Evolutionary conservation across 2,329 filamentous ascomycete genomes (phyloP).

Genomic region (Hortaea sp.): DNA sequence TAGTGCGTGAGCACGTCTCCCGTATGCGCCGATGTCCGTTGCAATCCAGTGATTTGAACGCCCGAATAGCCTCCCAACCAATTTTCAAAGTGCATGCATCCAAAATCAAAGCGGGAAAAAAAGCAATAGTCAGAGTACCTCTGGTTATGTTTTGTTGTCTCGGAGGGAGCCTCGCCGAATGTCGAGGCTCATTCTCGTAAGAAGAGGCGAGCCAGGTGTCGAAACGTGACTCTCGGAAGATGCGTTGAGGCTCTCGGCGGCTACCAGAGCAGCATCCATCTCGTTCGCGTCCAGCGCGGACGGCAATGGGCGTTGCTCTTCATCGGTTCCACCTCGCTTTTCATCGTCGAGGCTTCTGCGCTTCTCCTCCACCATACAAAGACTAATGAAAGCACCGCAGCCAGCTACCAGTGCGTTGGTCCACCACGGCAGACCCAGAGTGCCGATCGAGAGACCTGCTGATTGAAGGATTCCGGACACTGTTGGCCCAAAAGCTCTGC

Average conservation of each 20-base stretch:
- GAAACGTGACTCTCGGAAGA: conserved; percentile 16
- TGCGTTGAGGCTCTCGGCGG: conserved; percentile 16
- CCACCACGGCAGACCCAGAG: conserved; percentile 92
- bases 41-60: background rate
- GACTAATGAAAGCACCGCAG: conserved; percentile 62
- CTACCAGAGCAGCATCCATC: conserved; percentile 5
- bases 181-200: conserved; percentile 11
- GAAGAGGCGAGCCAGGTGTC: conserved; percentile 19
- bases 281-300: conserved; percentile 8
- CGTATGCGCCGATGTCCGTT: background rate
- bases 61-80: background rate
- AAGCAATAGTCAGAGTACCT: background rate
- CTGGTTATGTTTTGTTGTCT: conserved; percentile 1
- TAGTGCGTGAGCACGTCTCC: background rate
- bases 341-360: conserved; percentile 18
- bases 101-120: background rate
- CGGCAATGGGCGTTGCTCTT: conserved; percentile 3
- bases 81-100: background rate
- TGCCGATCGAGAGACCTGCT: conserved; percentile 66
- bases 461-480: conserved; percentile 79
- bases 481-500: conserved; percentile 78
- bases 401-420: conserved; percentile 67
- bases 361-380: conserved; percentile 48
- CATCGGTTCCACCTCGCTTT: conserved; percentile 13
- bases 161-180: conserved; percentile 4